A percentile compares a stretch with the other conserved stretches of the same genome.
Conservation (phyloP, 2,329 filamentous ascomycete species). For the Beauveria australis region DNA sequence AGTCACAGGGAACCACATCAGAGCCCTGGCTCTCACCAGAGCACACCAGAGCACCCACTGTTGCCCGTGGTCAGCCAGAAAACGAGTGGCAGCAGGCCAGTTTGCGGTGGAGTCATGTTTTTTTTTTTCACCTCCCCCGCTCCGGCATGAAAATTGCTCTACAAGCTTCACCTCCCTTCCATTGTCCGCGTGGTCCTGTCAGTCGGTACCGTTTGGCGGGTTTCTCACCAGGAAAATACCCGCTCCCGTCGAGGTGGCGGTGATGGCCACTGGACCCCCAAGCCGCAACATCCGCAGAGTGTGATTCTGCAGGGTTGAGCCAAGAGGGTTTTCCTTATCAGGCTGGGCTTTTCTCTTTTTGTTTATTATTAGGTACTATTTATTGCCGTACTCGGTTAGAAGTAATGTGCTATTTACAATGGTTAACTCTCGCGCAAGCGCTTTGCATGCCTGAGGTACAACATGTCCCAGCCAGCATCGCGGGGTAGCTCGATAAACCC, state of each 20-base stretch:
- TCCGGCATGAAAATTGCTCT: neutral
- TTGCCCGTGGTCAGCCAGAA: neutral
- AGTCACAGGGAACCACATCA: too few relatives aligned
- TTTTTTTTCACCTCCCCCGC: conserved; percentile 9
- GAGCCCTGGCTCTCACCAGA: too few relatives aligned
- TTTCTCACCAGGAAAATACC: neutral
- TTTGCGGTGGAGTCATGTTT: conserved; percentile 4
- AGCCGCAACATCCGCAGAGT: conserved; percentile 1
- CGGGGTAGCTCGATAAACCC: conserved; percentile 1
- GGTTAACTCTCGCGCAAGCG: neutral
- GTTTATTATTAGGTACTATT: neutral
- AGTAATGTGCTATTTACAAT: too few relatives aligned
- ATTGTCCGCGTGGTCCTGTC: neutral
- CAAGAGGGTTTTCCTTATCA: neutral
- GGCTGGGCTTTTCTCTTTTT: neutral
- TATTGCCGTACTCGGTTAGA: too few relatives aligned
- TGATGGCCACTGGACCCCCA: conserved; percentile 1
- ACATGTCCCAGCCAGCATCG: neutral
- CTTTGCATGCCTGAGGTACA: neutral
- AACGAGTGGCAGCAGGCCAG: neutral
- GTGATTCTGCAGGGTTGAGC: neutral
- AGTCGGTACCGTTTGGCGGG: neutral
- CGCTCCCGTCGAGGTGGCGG: neutral
- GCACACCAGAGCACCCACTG: neutral
- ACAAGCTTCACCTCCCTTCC: conserved; percentile 11